phyloP scores from a whole-genome alignment of 2,329 filamentous ascomycete genomes.

The Diaporthe capsici region DNA sequence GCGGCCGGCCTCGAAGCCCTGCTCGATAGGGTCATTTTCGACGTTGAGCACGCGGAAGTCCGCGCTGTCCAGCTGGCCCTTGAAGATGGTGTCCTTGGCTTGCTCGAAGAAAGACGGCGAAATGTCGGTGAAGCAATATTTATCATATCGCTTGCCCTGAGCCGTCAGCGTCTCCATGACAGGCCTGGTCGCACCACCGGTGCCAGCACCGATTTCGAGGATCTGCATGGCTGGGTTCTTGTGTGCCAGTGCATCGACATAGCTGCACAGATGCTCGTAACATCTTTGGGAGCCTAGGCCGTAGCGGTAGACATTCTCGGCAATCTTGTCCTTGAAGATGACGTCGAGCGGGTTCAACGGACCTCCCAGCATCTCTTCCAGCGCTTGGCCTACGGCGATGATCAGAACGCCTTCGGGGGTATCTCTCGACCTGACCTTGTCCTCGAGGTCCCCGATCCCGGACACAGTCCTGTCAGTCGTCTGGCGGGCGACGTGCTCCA shows the following conservation, averaged over 20 bases:
- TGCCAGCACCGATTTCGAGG: slow-evolving; percentile 56
- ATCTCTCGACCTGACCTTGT: slow-evolving; percentile 32
- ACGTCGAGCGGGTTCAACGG: slow-evolving; percentile 48
- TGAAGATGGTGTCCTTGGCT: slow-evolving; percentile 47
- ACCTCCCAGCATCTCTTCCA: slow-evolving; percentile 47
- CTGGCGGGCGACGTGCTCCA: slow-evolving; percentile 37
- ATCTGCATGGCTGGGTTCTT: slow-evolving; percentile 52
- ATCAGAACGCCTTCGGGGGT: slow-evolving; percentile 44
- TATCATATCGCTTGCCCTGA: slow-evolving; percentile 40
- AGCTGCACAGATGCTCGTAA: slow-evolving; percentile 43
- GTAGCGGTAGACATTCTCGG: slow-evolving; percentile 46
- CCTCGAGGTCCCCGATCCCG: slow-evolving; percentile 38
- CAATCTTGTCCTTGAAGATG: slow-evolving; percentile 48
- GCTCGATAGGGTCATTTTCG: slow-evolving; percentile 47
- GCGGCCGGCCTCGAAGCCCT: slow-evolving; percentile 46
- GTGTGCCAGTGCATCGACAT: slow-evolving; percentile 47
- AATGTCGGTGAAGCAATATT: slow-evolving; percentile 57
- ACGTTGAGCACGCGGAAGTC: slow-evolving; percentile 54
- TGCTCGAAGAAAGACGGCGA: slow-evolving; percentile 55
- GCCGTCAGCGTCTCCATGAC: slow-evolving; percentile 45
- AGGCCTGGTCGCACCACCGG: slow-evolving; percentile 49
- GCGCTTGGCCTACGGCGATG: slow-evolving; percentile 44
- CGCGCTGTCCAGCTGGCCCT: slow-evolving; percentile 45
- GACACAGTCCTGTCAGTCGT: neutral
- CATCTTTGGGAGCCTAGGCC: slow-evolving; percentile 44